Evolutionary conservation across 306 rosid species (phyloP).

Genomic region (Trichosanthes cucumerina): DNA sequence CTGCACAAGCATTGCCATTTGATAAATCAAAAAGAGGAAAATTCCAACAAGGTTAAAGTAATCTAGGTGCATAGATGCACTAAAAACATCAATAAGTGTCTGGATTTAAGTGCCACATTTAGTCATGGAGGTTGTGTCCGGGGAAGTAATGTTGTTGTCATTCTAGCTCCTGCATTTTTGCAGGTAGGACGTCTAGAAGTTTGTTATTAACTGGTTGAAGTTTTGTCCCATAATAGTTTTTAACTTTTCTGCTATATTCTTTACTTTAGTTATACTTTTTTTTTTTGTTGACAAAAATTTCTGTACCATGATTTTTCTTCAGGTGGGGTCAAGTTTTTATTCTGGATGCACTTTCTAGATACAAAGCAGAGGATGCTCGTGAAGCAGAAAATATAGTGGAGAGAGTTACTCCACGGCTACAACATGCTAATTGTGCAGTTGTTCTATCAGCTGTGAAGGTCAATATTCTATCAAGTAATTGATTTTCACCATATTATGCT

Average conservation of each 20-base stretch:
- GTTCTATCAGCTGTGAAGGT: constrained; percentile 99
- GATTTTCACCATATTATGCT: constrained; percentile 10
- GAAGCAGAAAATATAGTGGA: constrained; percentile 98
- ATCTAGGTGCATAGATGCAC: background rate
- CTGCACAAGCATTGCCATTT: background rate
- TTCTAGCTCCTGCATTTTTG: background rate
- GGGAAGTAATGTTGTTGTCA: background rate
- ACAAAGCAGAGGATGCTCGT: constrained; percentile 94
- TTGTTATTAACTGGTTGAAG: background rate
- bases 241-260: background rate
- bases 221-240: background rate
- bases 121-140: background rate
- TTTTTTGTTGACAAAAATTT: background rate
- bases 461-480: constrained; percentile 5
- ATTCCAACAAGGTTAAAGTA: background rate
- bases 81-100: background rate
- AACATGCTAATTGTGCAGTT: constrained; percentile 98
- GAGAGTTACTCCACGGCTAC: constrained; percentile 95
- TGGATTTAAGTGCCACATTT: background rate
- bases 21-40: background rate
- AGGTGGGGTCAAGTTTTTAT: constrained; percentile 99
- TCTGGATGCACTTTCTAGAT: constrained; percentile 92
- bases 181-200: background rate
- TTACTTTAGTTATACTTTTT: background rate
- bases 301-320: constrained; percentile 13